Evolutionary conservation across 2,329 filamentous ascomycete species (phyloP).

Genomic region (Fusarium nurragi): DNA sequence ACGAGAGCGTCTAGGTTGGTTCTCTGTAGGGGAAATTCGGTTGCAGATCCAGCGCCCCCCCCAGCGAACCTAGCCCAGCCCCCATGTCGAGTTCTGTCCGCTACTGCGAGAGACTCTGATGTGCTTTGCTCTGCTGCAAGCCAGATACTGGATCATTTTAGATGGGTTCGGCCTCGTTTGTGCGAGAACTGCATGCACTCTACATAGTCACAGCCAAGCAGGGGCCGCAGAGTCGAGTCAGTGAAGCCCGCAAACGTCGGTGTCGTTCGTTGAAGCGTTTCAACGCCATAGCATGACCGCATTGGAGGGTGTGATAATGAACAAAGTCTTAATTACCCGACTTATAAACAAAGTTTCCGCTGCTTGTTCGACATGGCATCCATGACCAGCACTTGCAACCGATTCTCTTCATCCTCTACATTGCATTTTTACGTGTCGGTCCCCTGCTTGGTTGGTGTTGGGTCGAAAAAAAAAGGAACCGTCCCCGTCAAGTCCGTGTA

Average conservation of each 20-base stretch:
- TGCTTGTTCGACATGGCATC: slow-evolving; percentile 1
- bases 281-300: slow-evolving; percentile 1
- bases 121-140: slow-evolving; percentile 31
- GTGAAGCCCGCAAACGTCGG: slow-evolving; percentile 27
- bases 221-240: not conserved
- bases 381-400: slow-evolving; percentile 26
- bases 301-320: not conserved
- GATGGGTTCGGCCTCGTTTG: slow-evolving; percentile 26
- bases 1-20: not conserved
- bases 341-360: slow-evolving; percentile 35
- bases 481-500: slow-evolving; percentile 12
- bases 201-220: not conserved
- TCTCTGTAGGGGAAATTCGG: slow-evolving; percentile 27
- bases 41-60: slow-evolving; percentile 31
- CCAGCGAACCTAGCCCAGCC: not conserved
- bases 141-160: slow-evolving; percentile 2
- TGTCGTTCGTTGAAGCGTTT: slow-evolving; percentile 11
- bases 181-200: slow-evolving; percentile 37
- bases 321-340: slow-evolving; percentile 14
- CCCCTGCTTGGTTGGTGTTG: slow-evolving; percentile 30
- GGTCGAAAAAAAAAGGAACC: slow-evolving; percentile 30
- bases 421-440: no score
- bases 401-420: slow-evolving; percentile 15
- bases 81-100: slow-evolving; percentile 4
- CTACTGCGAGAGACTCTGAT: slow-evolving; percentile 30